These are phyloP conservation scores for Neurospora sp. DNA, from an alignment of 495 filamentous ascomycete species.

Conservation along the genomic window DNA sequence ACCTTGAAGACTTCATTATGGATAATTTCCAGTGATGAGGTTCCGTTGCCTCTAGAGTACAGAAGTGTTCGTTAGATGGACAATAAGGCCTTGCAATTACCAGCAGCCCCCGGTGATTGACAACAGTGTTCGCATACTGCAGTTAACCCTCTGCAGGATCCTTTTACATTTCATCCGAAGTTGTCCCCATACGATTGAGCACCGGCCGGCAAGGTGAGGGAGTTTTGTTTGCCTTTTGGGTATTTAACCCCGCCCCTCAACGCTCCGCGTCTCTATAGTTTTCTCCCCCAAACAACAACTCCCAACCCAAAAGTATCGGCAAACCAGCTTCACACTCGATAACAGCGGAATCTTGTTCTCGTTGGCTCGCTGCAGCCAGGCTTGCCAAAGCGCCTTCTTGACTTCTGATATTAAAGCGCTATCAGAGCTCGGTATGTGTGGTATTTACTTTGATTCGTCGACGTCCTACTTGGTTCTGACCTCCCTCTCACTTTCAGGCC, in stretches of 20 bases:
- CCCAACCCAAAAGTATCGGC: not conserved
- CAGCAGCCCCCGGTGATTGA: not conserved
- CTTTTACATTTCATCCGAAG: not conserved
- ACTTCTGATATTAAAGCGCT: not conserved
- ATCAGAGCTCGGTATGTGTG: not conserved
- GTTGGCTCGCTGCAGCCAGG: not conserved
- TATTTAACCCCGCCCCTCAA: not conserved
- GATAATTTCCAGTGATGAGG: not conserved
- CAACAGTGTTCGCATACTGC: not conserved
- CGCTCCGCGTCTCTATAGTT: not conserved
- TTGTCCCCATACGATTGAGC: not conserved
- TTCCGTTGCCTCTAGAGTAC: not conserved
- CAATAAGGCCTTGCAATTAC: not conserved
- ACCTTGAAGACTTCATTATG: constrained; percentile 3
- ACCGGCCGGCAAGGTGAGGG: not conserved
- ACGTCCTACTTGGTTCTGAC: not conserved
- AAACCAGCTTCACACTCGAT: not conserved
- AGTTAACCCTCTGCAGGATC: not conserved
- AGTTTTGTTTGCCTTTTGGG: not conserved
- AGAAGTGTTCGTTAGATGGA: not conserved
- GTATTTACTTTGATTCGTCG: not conserved
- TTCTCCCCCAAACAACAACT: not conserved
- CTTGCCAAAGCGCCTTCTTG: not conserved
- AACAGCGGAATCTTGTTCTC: not conserved
- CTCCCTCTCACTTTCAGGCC: not conserved